These are phyloP conservation scores for Trametes coccinea DNA, from an alignment of 768 basidiomycete species.

Conservation along the genomic window DNA sequence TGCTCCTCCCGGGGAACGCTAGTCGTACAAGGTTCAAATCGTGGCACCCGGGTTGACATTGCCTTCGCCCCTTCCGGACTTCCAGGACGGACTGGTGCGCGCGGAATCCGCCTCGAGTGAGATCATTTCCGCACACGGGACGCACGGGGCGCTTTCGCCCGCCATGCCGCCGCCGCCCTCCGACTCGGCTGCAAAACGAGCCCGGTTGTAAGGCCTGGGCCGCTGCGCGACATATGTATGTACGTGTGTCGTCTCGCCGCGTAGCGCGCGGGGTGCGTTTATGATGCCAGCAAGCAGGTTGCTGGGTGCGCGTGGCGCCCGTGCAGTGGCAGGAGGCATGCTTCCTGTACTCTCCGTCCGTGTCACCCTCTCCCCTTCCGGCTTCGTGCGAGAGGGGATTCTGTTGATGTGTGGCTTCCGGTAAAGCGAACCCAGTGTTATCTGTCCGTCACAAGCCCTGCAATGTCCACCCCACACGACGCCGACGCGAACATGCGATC, in stretches of 20 bases:
- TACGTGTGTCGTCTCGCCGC: slow-evolving; percentile 14
- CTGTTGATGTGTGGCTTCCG: slow-evolving; percentile 1
- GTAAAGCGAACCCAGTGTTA: slow-evolving; percentile 3
- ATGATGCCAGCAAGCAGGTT: not conserved
- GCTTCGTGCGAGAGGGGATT: not conserved
- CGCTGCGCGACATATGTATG: not conserved
- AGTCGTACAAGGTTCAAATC: slow-evolving; percentile 12
- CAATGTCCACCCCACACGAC: not conserved
- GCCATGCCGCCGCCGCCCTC: slow-evolving; percentile 5
- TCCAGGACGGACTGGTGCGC: slow-evolving; percentile 1
- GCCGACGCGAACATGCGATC: not conserved
- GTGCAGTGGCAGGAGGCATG: not conserved
- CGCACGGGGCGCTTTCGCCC: slow-evolving; percentile 6
- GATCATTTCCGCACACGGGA: slow-evolving; percentile 18
- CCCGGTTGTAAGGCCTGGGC: slow-evolving; percentile 11
- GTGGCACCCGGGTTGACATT: not conserved
- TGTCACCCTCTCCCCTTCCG: not conserved
- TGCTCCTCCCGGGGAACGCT: slow-evolving; percentile 10
- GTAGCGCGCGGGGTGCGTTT: slow-evolving; percentile 12
- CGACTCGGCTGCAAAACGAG: slow-evolving; percentile 11
- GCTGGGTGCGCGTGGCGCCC: not conserved
- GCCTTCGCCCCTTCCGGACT: slow-evolving; percentile 1
- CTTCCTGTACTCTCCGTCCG: not conserved
- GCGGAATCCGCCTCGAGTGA: slow-evolving; percentile 10
- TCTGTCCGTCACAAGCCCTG: not conserved